Evolutionary conservation across 768 basidiomycete species (phyloP), one percentile per base, ranked within the genome.

Genomic region (Kwoniella mangroviensis): DNA sequence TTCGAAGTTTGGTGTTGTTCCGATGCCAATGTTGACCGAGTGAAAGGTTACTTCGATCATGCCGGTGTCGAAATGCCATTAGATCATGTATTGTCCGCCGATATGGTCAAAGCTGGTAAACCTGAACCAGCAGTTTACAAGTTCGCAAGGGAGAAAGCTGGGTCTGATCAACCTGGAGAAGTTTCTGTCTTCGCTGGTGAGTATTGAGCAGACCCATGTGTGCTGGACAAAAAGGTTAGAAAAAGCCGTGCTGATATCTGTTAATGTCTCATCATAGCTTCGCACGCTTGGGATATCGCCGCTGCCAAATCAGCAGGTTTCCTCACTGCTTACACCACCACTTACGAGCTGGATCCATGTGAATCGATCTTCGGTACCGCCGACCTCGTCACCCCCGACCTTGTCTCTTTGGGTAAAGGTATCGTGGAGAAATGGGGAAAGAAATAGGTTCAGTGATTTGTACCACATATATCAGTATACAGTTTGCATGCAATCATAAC

Each of bases 1-100:
- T 77, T 77, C 49, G 74, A 74, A 63, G 73, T 77, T 34, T 77
- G 73, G 73, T 73, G 72, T 58, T 72, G 69, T 56, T 75, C 76
- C 24, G 76, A 77, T 64, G 76, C 76, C 60, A 75, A 75, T 41
- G 42, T 69, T 45, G 76, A 77, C 40, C 53, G 76, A 40, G 72
- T 77, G 54, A 77, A 77, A 60, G 76, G 76, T 7, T 77, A 77
- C 72, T 77, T 75, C 53, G 76, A 77, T 59, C 22, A 55, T 19
- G 76, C 76, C 1, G 74, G 74, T 22, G 72, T 77, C 15, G 66
- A 68, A 42, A 77, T 77, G 76, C 73, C 73, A 19, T 45, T 73
- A 19, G 67, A 71, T 53, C 71, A 75, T 63, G 75, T 77, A 61
- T 65, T 77, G 3, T 77, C 76, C 13, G 76, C 76, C 12, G 76